Base-by-base conservation (phyloP, 2,329 filamentous ascomycete genomes). In the Nemania sp. region DNA sequence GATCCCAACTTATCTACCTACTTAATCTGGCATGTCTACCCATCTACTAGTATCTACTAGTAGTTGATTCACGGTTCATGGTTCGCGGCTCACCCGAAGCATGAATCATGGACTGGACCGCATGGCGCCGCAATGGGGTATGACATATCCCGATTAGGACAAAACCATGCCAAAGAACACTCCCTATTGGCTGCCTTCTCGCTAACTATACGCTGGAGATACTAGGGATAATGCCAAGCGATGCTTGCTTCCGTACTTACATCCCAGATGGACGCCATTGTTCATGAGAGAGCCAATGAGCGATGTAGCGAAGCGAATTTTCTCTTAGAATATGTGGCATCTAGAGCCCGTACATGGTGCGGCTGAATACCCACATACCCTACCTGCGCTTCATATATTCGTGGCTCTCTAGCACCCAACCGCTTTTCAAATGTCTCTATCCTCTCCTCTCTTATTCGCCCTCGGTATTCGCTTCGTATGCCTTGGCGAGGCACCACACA, bases 161-260 rank as follows among this genome's bases (percentile, higher is more conserved):
- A 60, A 53, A 56, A 53, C n/a, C 43, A 35, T 55, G 54, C 47
- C 27, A 61, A 59, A 32, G 24, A 5, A 26, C 18, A 32, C 32
- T 38, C 1, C 45, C 29, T 5, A 70, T 70, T 70, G 68, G 68
- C 35, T 22, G 18, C 5, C 18, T 35, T 22, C 62, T 70, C 68
- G 68, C 68, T 70, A 70, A 68, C 27, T 56, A 10, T 5, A 53
- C 22, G 24, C 29, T 15, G 47, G 51, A 26, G 43, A n/a, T 53
- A 24, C 51, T 27, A n/a, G n/a, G n/a, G n/a, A n/a, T 32, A 32
- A 4, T 32, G 54, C 64, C 54, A 55, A 67, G 54, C 8, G 38
- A 45, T 58, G 54, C 59, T 20, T 24, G 18, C 29, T 43, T 24
- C 52, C 13, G 11, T 27, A 27, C 61, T 43, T 41, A 52, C 53